Base-by-base conservation (phyloP, 1,284 basidiomycete species). In the Cryptococcus wingfieldii region DNA sequence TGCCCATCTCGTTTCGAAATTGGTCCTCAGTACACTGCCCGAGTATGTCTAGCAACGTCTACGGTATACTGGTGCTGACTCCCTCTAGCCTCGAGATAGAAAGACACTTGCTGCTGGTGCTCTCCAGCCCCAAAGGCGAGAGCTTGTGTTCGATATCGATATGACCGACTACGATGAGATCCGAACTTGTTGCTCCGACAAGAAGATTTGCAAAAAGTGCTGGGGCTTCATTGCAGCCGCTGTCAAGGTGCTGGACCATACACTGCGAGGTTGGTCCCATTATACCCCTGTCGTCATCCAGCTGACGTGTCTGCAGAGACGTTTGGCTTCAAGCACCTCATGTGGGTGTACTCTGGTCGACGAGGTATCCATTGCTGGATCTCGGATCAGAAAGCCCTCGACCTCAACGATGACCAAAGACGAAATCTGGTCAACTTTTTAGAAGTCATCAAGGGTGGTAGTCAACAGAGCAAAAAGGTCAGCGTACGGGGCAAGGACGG, bases 161-260 rank as follows among this genome's bases (percentile, higher is more conserved):
- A 97, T 99, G 94, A 96, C 95, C 16, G 95, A 99, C 78, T 99
- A 99, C 78, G 96, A 99, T 75, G 82, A 87, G 56, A 85, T 98
- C 68, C 86, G 96, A 51, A 97, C 91, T 0, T 99, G 96, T 78
- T 98, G 96, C 77, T 86, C 86, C 2, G 90, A 86, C 54, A 91
- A 94, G 54, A 86, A 83, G 57, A 97, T 99, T 75, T 98, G 95
- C 79, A 83, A 82, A 62, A 83, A 87, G 42, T 99, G 96, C 78
- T 98, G 96, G 95, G 84, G 82, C 1, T 98, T 94, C 78, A 97
- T 99, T 67, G 83, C 89, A 13, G 87, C 88, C 18, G 96, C 96
- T 0, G 93, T 97, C 47, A 86, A 86, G 65, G 89, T 98, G 9
- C 80, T 99, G 13, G 89, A 98, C 74, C 74, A 79, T 16, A 80